Evolutionary conservation across 225 moss, liverwort and hornwort species (phyloP), one percentile per base, ranked within the genome.

Genomic region (Anthoceros angustus): DNA sequence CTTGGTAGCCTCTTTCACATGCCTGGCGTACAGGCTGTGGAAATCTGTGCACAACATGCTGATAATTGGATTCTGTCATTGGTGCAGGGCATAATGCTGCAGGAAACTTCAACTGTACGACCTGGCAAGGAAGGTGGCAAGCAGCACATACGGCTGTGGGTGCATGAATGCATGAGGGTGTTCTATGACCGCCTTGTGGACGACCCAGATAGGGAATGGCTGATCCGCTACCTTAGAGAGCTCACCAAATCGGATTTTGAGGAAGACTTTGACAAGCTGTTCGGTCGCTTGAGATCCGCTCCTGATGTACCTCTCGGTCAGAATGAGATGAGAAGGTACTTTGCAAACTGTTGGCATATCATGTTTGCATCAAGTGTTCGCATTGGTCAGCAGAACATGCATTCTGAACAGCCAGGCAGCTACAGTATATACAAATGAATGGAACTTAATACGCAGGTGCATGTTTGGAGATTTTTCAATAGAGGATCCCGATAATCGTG

Each of bases 381-480:
- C n/a, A n/a, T n/a, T n/a, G n/a, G n/a, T n/a, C n/a, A n/a, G n/a
- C n/a, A n/a, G n/a, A n/a, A n/a, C n/a, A n/a, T n/a, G n/a, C n/a
- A n/a, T n/a, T n/a, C n/a, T n/a, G n/a, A n/a, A n/a, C n/a, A n/a
- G n/a, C n/a, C n/a, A n/a, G n/a, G n/a, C n/a, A n/a, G n/a, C n/a
- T n/a, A n/a, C n/a, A n/a, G n/a, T n/a, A n/a, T n/a, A n/a, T n/a
- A n/a, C n/a, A n/a, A n/a, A n/a, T n/a, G n/a, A n/a, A n/a, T n/a
- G 49, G 10, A 11, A 5, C 43, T 12, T 43, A 8, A 8, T 43
- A 8, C 43, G 43, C 14, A 85, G 84, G 64, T 76, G 77, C 26
- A 87, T 93, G 46, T 93, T 93, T 81, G 93, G 93, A 63, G 90
- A 93, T 40, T 93, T 76, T 55, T 79, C 75, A 63, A 90, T 86